Conservation (phyloP, 1,284 basidiomycete species). For the Termitomyces sp. region DNA sequence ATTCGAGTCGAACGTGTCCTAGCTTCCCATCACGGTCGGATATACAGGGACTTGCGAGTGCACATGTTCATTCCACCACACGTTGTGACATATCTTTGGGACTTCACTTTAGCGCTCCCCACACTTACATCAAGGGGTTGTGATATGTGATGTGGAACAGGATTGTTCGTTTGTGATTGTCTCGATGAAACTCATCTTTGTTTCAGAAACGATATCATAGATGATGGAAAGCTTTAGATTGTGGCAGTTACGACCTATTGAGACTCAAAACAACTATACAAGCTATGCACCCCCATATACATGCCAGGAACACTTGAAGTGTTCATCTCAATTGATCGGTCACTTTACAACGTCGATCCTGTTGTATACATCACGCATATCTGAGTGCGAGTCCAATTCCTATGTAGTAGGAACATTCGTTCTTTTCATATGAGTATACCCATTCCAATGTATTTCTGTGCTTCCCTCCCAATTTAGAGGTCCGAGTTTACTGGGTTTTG, state of each 20-base stretch:
- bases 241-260: background rate
- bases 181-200: background rate
- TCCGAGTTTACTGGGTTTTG: background rate
- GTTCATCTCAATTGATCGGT: background rate
- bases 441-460: background rate
- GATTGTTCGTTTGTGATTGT: background rate
- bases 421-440: too few relatives aligned
- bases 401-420: too few relatives aligned
- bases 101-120: background rate
- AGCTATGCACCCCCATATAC: background rate
- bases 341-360: background rate
- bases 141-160: background rate
- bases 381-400: too few relatives aligned
- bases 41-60: background rate
- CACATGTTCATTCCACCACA: background rate
- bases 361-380: too few relatives aligned
- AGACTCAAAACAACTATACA: background rate
- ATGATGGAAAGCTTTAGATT: background rate
- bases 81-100: background rate
- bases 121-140: background rate
- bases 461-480: background rate
- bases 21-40: background rate
- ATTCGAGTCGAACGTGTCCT: background rate
- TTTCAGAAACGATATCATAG: background rate
- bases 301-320: background rate